Base-by-base conservation (phyloP, 495 filamentous ascomycete species). In the Daldinia concentrica region DNA sequence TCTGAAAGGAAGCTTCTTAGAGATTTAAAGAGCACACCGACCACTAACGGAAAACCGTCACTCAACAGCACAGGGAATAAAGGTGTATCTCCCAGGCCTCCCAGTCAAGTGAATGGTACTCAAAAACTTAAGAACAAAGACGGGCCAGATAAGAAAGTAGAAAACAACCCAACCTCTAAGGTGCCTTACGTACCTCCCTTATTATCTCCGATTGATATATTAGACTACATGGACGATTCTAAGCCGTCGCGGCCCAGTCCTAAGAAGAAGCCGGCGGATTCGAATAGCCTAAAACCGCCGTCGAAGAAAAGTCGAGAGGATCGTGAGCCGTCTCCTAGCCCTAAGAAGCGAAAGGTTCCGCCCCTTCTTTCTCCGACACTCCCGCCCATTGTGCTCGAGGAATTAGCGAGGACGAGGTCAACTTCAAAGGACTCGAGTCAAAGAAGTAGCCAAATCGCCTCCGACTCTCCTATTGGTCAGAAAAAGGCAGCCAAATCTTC, bases 341-440 rank as follows among this genome's bases (percentile, higher is more conserved):
- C 73, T 17, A 83, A 80, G 71, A 81, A 79, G 56, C 72, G 66
- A 26, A 82, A 77, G 63, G 72, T 85, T n/a, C 83, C 82, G 6
- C 69, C 75, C 3, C 77, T 86, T 15, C 78, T 86, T 7, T 86
- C 83, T 6, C 83, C 83, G 5, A 86, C 83, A 3, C 71, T 86
- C 8, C 83, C 83, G 0, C 74, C 81, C 0, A 62, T 84, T 43
- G 76, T 86, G 4, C 79, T 85, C 27, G 80, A 79, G 51, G 80
- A 82, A 32, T 74, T 86, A 15, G 77, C 78, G 12, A 79, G 76
- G 43, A 15, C 77, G 8, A 69, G 80, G 50, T 76, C 70, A 41
- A 73, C 74, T 6, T 67, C 76, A 43, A 82, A 82, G 63, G 74
- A 80, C 12, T 45, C 66, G 22, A 75, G 75, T 68, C 69, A 74